These are phyloP conservation scores for Paecilomyces variotii DNA, from an alignment of 2,329 filamentous ascomycete genomes.

Conservation along the genomic window DNA sequence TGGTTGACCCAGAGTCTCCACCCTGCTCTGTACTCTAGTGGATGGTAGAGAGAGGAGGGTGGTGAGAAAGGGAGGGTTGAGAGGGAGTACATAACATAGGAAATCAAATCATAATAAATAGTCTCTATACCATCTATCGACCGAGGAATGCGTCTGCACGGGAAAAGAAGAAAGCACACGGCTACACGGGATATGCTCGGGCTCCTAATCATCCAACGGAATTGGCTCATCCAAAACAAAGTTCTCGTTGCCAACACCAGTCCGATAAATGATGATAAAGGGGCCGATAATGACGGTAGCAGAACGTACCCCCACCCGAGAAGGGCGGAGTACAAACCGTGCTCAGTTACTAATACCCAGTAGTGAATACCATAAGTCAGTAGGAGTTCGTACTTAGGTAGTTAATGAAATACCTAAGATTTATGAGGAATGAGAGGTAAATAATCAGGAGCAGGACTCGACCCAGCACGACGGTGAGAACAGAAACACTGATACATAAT, in stretches of 20 bases:
- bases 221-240: not conserved
- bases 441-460: too few species aligned
- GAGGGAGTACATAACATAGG: not conserved
- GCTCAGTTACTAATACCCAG: not conserved
- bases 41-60: not conserved
- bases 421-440: too few species aligned
- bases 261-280: not conserved
- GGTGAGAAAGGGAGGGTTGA: not conserved
- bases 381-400: too few species aligned
- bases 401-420: too few species aligned
- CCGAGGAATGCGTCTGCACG: not conserved
- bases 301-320: not conserved
- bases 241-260: not conserved
- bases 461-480: too few species aligned
- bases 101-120: not conserved
- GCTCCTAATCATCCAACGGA: not conserved
- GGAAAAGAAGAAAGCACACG: not conserved
- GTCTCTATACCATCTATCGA: not conserved
- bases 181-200: not conserved
- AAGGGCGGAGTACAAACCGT: not conserved
- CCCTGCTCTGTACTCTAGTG: not conserved
- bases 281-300: not conserved
- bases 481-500: too few species aligned
- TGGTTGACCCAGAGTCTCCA: not conserved
- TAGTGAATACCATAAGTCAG: too few species aligned